A percentile compares a stretch with the other conserved stretches of the same genome.
These are phyloP conservation scores for Parafenestella ontariensis DNA, from an alignment of 2,329 filamentous ascomycete species.

Conservation along the genomic window DNA sequence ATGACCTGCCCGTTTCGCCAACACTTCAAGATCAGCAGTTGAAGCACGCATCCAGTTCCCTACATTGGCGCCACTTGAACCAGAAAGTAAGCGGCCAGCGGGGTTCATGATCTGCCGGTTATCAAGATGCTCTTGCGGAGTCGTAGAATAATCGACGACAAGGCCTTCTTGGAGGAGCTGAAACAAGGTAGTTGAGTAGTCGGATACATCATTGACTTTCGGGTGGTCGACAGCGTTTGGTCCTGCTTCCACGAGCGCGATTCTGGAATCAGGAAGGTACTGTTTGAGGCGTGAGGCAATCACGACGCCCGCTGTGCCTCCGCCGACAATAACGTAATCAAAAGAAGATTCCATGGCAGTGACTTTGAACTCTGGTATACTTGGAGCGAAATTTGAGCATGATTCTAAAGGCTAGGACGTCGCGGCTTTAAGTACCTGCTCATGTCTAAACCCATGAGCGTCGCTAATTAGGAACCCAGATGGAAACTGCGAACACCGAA, in stretches of 20 bases:
- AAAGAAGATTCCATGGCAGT: constrained; percentile 4
- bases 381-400: background rate
- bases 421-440: background rate
- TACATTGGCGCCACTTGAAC: constrained; percentile 20
- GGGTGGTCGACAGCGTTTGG: constrained; percentile 18
- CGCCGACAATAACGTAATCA: constrained; percentile 35
- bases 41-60: constrained; percentile 25
- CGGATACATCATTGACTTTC: constrained; percentile 14
- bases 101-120: constrained; percentile 14
- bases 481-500: no score
- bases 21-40: constrained; percentile 17
- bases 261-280: constrained; percentile 4
- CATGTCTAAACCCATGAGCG: background rate
- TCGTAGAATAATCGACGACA: constrained; percentile 22
- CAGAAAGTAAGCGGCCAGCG: constrained; percentile 24
- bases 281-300: constrained; percentile 28
- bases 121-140: constrained; percentile 20
- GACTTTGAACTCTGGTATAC: background rate
- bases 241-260: constrained; percentile 25
- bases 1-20: constrained; percentile 20
- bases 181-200: constrained; percentile 7
- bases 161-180: constrained; percentile 12
- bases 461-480: background rate
- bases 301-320: constrained; percentile 31
- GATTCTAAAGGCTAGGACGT: background rate